These are phyloP conservation scores for Rhynchospora pubera DNA, from an alignment of 176 grass and related monocot genomes.

Conservation along the genomic window DNA sequence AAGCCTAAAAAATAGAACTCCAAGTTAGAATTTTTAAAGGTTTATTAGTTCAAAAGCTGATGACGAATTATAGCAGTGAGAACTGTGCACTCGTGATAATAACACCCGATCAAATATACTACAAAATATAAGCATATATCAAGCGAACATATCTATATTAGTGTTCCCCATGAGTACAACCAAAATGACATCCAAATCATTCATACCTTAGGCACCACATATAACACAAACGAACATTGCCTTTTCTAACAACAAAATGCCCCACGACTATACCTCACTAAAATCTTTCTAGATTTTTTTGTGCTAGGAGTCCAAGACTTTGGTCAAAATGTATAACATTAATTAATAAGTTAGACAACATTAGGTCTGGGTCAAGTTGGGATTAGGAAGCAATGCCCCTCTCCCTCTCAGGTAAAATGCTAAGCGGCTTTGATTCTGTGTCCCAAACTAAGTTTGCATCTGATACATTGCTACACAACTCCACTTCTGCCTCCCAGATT, in stretches of 20 bases:
- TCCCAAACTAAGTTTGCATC: constrained; percentile 24
- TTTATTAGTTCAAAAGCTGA: too few species aligned
- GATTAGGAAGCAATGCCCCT: constrained; percentile 40
- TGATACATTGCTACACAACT: neutral
- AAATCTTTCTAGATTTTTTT: constrained; percentile 11
- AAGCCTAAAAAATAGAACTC: constrained; percentile 12
- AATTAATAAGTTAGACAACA: constrained; percentile 23
- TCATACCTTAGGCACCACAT: neutral
- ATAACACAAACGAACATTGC: constrained; percentile 1
- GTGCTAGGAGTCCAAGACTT: constrained; percentile 10
- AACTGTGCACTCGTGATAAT: too few species aligned
- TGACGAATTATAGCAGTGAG: too few species aligned
- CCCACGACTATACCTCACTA: neutral
- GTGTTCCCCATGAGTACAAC: neutral
- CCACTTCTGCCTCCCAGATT: constrained; percentile 63
- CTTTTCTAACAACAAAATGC: constrained; percentile 19
- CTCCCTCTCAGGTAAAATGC: constrained; percentile 39
- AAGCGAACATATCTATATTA: neutral
- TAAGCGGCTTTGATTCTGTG: constrained; percentile 33
- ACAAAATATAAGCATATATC: neutral
- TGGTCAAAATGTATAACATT: constrained; percentile 1
- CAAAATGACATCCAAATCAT: constrained; percentile 14
- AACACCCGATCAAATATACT: too few species aligned
- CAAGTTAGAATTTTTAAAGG: too few species aligned
- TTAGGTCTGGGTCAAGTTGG: neutral